Conservation (phyloP, 2,329 filamentous ascomycete species). For the Penicillium freii region DNA sequence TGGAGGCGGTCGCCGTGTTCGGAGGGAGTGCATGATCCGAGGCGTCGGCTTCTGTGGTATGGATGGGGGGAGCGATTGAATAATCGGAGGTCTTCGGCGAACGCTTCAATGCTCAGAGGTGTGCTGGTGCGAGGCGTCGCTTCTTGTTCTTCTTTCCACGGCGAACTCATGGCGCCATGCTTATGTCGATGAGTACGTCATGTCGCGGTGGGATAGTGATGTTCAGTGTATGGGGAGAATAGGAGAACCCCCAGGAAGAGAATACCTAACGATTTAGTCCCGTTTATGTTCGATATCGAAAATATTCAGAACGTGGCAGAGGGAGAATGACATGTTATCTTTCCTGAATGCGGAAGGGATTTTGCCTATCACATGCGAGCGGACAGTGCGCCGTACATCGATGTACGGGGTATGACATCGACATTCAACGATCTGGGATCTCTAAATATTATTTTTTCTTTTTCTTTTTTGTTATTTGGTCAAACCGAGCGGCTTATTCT, state of each 20-base stretch:
- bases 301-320: constrained; percentile 7
- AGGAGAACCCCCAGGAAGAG: background rate
- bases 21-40: constrained; percentile 50
- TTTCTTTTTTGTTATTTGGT: background rate
- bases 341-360: constrained; percentile 22
- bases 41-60: constrained; percentile 62
- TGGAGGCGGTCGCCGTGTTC: constrained; percentile 35
- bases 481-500: background rate
- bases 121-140: constrained; percentile 22
- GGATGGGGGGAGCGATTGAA: constrained; percentile 66
- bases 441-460: background rate
- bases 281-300: background rate
- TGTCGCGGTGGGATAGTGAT: constrained; percentile 20
- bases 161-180: constrained; percentile 38
- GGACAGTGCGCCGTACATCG: constrained; percentile 4
- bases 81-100: constrained; percentile 43
- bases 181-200: constrained; percentile 31
- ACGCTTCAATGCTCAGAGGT: constrained; percentile 16
- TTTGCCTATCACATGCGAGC: constrained; percentile 27
- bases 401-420: background rate
- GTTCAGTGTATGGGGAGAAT: background rate
- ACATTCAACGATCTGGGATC: background rate
- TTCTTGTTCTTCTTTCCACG: constrained; percentile 31
- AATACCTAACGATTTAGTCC: background rate
- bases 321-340: constrained; percentile 17